Evolutionary conservation across 2,329 filamentous ascomycete genomes (phyloP), one percentile per base, ranked within the genome.

Genomic region (Colletotrichum tropicale): DNA sequence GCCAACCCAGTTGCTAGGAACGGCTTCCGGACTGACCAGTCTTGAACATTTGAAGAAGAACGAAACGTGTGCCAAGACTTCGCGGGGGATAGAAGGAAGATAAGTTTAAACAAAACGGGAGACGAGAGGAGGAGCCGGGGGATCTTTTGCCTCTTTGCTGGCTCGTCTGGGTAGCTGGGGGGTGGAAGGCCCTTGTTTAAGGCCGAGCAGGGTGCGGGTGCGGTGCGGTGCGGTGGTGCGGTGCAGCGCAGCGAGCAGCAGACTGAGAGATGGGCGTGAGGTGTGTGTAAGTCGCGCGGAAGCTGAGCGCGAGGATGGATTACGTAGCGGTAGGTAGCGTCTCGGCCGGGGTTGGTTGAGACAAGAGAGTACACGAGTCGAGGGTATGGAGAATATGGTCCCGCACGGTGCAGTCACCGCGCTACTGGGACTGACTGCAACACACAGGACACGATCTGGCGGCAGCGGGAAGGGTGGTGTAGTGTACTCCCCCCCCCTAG

Each of bases 301-400:
- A 75, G 71, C 67, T 75, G 67, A 71, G 75, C 72, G 66, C 67
- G 67, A 76, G 32, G 72, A 75, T 77, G 66, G 62, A 77, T 77
- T 77, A 77, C 75, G 75, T 77, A 77, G 74, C 71, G 71, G 73
- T 48, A 75, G 73, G 73, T 75, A 75, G 73, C 74, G 74, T 76
- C 74, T 76, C 74, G 74, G 70, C 71, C 71, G 71, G 74, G 74
- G 74, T 65, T 74, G 74, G 71, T 64, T 70, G 74, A 76, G 74
- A 76, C 74, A 73, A 71, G 64, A 76, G 70, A 70, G 71, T 76
- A 76, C 74, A 66, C 64, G 74, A 76, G 34, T 76, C 71, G 74
- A 76, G 71, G 74, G 70, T 74, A 76, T 70, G 66, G 66, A 26
- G 48, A 64, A 68, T 66, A 9, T 24, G 48, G 65, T 24, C 71